phyloP scores from a whole-genome alignment of 495 filamentous ascomycete genomes.

The Aspergillus steynii region DNA sequence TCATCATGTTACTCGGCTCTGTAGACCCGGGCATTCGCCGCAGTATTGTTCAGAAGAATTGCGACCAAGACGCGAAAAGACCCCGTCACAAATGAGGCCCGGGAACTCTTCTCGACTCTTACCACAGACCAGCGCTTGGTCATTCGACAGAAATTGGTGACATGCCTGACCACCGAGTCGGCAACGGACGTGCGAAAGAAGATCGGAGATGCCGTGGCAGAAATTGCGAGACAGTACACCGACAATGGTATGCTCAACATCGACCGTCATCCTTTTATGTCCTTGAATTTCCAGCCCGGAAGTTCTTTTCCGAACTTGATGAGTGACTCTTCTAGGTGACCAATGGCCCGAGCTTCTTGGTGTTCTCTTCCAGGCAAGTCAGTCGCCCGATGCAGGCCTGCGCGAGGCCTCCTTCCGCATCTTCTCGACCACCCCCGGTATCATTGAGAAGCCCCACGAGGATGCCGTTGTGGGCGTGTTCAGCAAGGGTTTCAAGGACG shows the following conservation, averaged over 20 bases:
- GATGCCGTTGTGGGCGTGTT: conserved; percentile 82
- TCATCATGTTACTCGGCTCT: conserved; percentile 5
- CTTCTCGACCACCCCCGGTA: conserved; percentile 90
- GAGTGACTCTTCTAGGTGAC: conserved; percentile 54
- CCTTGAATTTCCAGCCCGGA: neutral
- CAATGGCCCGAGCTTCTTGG: conserved; percentile 89
- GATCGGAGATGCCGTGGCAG: conserved; percentile 93
- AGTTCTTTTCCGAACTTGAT: conserved; percentile 20
- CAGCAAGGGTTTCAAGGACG: conserved; percentile 87
- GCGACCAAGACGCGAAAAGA: conserved; percentile 82
- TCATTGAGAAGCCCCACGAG: conserved; percentile 95
- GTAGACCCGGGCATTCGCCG: conserved; percentile 83
- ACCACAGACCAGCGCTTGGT: conserved; percentile 65
- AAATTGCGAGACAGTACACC: conserved; percentile 90
- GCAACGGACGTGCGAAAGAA: conserved; percentile 80
- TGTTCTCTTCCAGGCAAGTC: conserved; percentile 83
- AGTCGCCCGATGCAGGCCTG: conserved; percentile 74
- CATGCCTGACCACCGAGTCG: conserved; percentile 69
- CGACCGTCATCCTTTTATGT: conserved; percentile 9
- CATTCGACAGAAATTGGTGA: conserved; percentile 80
- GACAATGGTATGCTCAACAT: conserved; percentile 69
- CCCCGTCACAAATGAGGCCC: conserved; percentile 63
- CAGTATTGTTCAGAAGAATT: conserved; percentile 93
- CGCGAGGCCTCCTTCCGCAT: conserved; percentile 91
- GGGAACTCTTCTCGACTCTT: conserved; percentile 81